These are phyloP conservation scores for Stylonectria norvegica DNA, from an alignment of 2,329 filamentous ascomycete genomes.

Conservation along the genomic window DNA sequence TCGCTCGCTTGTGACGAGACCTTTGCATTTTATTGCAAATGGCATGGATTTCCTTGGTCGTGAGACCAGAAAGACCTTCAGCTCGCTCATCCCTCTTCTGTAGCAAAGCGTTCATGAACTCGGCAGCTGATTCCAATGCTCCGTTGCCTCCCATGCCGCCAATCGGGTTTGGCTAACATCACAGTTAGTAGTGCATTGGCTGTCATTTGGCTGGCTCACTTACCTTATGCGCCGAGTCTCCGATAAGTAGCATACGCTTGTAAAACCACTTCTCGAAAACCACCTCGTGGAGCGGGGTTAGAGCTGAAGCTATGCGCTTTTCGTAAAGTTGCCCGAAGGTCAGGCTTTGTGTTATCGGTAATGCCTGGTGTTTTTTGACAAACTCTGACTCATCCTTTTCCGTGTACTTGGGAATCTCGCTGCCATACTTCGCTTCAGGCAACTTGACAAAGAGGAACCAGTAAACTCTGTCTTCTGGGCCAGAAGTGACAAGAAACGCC, in stretches of 20 bases:
- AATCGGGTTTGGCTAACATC: slow-evolving; percentile 24
- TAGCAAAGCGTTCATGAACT: slow-evolving; percentile 3
- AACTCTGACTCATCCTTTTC: slow-evolving; percentile 1
- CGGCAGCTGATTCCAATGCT: slow-evolving; percentile 24
- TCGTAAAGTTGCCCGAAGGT: slow-evolving; percentile 5
- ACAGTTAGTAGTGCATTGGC: background rate
- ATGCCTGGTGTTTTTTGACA: background rate
- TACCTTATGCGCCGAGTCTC: slow-evolving; percentile 42
- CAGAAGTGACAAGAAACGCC: slow-evolving; percentile 4
- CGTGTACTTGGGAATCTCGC: slow-evolving; percentile 7
- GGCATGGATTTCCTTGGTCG: background rate
- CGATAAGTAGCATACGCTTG: slow-evolving; percentile 36
- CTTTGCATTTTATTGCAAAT: slow-evolving; percentile 18
- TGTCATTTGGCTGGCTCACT: too few relatives aligned
- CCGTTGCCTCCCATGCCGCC: slow-evolving; percentile 27
- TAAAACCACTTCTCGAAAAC: slow-evolving; percentile 39
- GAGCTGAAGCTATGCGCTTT: slow-evolving; percentile 22
- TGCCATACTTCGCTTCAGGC: slow-evolving; percentile 1
- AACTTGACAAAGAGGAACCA: slow-evolving; percentile 12
- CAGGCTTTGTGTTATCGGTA: slow-evolving; percentile 1
- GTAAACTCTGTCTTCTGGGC: slow-evolving; percentile 35
- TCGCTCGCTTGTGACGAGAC: slow-evolving; percentile 9
- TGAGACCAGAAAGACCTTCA: slow-evolving; percentile 8
- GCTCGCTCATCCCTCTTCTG: slow-evolving; percentile 2
- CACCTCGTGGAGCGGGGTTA: slow-evolving; percentile 35